Evolutionary conservation across 106 monocot species (phyloP), one percentile per base, ranked within the genome.

Genomic region (Dendrobium nobile): DNA sequence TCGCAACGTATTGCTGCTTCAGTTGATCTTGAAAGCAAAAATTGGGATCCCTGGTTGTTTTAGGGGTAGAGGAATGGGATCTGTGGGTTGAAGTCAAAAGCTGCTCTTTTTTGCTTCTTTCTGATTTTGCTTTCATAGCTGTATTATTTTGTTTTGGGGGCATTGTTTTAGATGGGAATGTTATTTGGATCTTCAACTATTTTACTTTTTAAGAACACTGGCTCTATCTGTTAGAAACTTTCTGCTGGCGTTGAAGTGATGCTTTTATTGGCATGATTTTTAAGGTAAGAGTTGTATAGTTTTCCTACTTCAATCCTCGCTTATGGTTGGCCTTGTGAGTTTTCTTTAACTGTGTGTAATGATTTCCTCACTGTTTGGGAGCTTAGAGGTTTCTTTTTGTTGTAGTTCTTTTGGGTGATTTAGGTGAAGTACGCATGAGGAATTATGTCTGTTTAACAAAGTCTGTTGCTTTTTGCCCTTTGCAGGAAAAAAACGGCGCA

Each of bases 221-320:
- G 70, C 9, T 70, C 4, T 33, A 37, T 70, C 33, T 70, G 70
- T 70, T 70, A 22, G 61, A 61, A 61, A 61, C n/a, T 61, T 20
- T 61, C n/a, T 22, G 61, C 61, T 22, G 61, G n/a, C n/a, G 31
- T 70, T 70, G 70, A 70, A 20, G 31, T 33, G 11, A 33, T 70
- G 31, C 70, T 70, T 70, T 33, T 70, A 22, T 70, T 70, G 27
- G 41, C 74, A 42, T 74, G 41, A 74, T 41, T 74, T 74, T n/a
- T 74, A 74, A 74, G 74, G 19, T 74, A 42, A 70, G 37, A 31
- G 4, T 74, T 74, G 33, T 74, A 41, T 43, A 42, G 0, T 74
- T 74, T 43, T 18, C 18, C 74, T 7, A 16, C 37, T 37, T 20
- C 20, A n/a, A 74, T 43, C 17, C 42, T 74, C 42, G 20, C 43